A percentile compares a stretch with the other conserved stretches of the same genome.
Evolutionary conservation across 345 rosid species (phyloP).

Genomic region (Populus nigra): DNA sequence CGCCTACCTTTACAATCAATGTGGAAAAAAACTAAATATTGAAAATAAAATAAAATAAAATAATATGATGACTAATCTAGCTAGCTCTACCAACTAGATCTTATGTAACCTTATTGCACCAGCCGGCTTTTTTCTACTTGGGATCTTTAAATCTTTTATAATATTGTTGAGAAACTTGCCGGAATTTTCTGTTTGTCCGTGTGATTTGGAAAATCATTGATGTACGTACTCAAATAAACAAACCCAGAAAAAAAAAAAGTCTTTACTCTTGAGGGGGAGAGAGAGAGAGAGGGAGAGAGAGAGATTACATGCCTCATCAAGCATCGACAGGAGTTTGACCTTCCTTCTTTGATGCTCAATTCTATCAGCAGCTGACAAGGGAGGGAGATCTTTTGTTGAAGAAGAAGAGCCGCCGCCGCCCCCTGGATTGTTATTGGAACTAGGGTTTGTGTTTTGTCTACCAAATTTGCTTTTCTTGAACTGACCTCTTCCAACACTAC

Average conservation of each 20-base stretch:
- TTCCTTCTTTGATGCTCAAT: constrained; percentile 95
- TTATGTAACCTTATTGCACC: constrained; percentile 38
- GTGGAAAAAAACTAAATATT: constrained; percentile 2
- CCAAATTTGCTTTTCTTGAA: constrained; percentile 59
- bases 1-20: constrained; percentile 31
- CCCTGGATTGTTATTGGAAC: constrained; percentile 32
- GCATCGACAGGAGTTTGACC: constrained; percentile 91
- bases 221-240: constrained; percentile 12
- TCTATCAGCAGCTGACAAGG: constrained; percentile 74
- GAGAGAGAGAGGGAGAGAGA: constrained; percentile 23
- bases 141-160: constrained; percentile 13
- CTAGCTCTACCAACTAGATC: constrained; percentile 49
- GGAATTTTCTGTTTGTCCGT: constrained; percentile 26
- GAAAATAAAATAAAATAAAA: constrained; percentile 17
- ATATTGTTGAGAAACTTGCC: constrained; percentile 5
- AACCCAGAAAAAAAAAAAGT: constrained; percentile 6
- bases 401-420: constrained; percentile 44
- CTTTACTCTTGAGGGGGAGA: constrained; percentile 24
- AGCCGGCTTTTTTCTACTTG: constrained; percentile 44
- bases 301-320: constrained; percentile 91
- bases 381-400: constrained; percentile 53
- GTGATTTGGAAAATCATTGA: constrained; percentile 23
- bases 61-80: constrained; percentile 18
- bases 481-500: constrained; percentile 84
- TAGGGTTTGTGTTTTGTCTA: constrained; percentile 62